Conservation (phyloP, 1,284 basidiomycete genomes). For the Vanrija sp. region DNA sequence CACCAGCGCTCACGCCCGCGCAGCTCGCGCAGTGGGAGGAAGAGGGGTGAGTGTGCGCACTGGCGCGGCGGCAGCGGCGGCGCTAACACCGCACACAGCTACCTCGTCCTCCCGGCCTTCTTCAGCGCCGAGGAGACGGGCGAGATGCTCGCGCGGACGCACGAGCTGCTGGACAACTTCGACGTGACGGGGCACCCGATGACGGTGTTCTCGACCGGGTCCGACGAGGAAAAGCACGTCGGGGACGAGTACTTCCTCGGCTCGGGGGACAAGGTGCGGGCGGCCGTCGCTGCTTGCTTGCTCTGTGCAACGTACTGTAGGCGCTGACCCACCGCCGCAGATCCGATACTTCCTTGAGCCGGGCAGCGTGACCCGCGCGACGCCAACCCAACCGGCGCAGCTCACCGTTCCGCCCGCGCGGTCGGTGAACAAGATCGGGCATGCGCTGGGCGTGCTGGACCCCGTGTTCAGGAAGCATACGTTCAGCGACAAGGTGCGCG, state of each 20-base stretch:
- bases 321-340: constrained; percentile 7
- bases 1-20: constrained; percentile 21
- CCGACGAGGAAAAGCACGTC: constrained; percentile 58
- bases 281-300: no score
- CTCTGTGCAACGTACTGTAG: no score
- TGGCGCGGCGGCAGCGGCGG: not conserved
- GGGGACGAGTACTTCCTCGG: constrained; percentile 87
- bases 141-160: constrained; percentile 65
- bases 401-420: constrained; percentile 72
- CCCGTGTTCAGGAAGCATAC: constrained; percentile 73
- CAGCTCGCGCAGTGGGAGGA: constrained; percentile 33
- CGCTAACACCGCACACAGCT: constrained; percentile 51
- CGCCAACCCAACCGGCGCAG: constrained; percentile 45
- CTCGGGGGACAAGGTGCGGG: constrained; percentile 91
- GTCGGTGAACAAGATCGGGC: constrained; percentile 53
- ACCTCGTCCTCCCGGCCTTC: constrained; percentile 73
- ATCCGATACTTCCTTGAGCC: constrained; percentile 48
- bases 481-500: constrained; percentile 63
- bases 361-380: constrained; percentile 28
- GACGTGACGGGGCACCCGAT: constrained; percentile 72
- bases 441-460: constrained; percentile 76
- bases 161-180: constrained; percentile 71
- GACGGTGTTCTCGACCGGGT: constrained; percentile 83
- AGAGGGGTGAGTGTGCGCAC: constrained; percentile 26
- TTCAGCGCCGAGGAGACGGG: constrained; percentile 59